phyloP scores from a whole-genome alignment of 192 early-diverging fungal species.

The Funneliformis mosseae region DNA sequence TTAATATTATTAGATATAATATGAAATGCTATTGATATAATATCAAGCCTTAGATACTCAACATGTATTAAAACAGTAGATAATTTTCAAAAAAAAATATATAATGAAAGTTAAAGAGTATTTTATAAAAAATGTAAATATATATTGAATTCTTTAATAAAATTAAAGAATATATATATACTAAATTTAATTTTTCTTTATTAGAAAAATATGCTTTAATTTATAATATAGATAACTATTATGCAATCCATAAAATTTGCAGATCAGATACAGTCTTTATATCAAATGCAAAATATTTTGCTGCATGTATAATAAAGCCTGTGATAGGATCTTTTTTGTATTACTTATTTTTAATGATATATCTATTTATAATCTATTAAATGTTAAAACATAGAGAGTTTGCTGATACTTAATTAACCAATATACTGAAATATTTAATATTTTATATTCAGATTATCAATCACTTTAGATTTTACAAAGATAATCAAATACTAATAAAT shows the following conservation, averaged over 20 bases:
- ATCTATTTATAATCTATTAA: not conserved
- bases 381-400: not conserved
- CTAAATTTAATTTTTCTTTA: too few relatives aligned
- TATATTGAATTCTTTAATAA: too few relatives aligned
- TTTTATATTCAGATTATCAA: not conserved
- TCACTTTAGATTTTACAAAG: not conserved
- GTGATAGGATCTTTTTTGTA: not conserved
- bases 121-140: not conserved
- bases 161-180: not conserved
- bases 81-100: not conserved
- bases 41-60: conserved; percentile 1
- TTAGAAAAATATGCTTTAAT: not conserved
- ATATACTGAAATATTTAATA: not conserved
- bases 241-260: not conserved
- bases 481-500: not conserved
- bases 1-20: too few relatives aligned
- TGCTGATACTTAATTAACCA: not conserved
- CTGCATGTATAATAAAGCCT: not conserved
- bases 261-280: not conserved
- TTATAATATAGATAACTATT: conserved; percentile 8
- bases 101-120: not conserved
- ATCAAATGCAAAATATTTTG: not conserved
- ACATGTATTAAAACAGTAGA: not conserved
- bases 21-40: not conserved
- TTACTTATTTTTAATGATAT: not conserved